Percentiles rank a stretch among this genome's conserved stretches.
These are phyloP conservation scores for Xylaria grammica DNA, from an alignment of 495 filamentous ascomycete genomes.

Conservation along the genomic window DNA sequence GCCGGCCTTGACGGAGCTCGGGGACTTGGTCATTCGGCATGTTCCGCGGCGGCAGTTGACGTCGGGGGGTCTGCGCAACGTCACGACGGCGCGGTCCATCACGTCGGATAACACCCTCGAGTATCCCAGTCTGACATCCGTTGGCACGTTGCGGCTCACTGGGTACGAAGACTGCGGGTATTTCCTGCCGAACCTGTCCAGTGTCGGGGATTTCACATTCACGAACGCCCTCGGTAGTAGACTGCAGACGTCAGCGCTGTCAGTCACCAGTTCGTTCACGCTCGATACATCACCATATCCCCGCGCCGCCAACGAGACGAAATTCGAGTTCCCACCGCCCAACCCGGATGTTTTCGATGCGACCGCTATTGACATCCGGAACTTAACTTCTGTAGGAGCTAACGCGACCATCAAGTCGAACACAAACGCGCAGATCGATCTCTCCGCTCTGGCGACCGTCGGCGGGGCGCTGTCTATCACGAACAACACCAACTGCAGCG, in stretches of 20 bases:
- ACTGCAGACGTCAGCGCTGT: neutral
- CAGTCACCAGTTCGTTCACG: neutral
- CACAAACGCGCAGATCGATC: neutral
- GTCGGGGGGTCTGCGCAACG: neutral
- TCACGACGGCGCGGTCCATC: neutral
- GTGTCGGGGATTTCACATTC: neutral
- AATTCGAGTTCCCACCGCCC: too few relatives aligned
- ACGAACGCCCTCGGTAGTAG: neutral
- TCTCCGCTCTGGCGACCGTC: neutral
- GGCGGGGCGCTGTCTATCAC: neutral
- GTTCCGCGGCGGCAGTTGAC: neutral
- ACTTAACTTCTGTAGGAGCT: neutral
- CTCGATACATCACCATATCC: neutral
- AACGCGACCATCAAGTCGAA: neutral
- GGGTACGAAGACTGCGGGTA: neutral
- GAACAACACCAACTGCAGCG: slow-evolving; percentile 4
- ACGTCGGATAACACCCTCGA: neutral
- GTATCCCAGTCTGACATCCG: neutral
- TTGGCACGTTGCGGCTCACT: neutral
- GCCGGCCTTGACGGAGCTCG: neutral
- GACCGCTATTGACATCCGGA: neutral
- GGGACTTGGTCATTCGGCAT: neutral
- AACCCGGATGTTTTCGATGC: neutral
- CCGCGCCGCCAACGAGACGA: neutral
- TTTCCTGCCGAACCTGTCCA: neutral